Evolutionary conservation across 768 basidiomycete species (phyloP), one percentile per base, ranked within the genome.

Genomic region (Aureoboletus auriporus): DNA sequence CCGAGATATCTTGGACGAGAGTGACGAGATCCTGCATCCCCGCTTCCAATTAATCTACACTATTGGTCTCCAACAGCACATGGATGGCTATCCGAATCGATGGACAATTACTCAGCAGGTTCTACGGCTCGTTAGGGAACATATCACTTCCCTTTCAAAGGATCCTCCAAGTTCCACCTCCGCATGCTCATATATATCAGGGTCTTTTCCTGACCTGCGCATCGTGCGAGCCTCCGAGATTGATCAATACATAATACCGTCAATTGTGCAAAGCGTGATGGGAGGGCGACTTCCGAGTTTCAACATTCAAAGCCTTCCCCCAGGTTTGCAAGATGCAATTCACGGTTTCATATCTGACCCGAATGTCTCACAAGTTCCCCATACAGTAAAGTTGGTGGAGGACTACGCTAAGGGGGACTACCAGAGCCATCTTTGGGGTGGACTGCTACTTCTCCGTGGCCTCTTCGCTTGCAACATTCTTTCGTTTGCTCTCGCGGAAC

Each of bases 1-100:
- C n/a, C 48, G 51, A 5, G 58, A 60, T 41, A 47, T 60, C 13
- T 31, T 60, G 0, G 58, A 60, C 17, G 58, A 60, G 37, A 51
- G 59, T 17, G 58, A 60, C 34, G 59, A 50, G 17, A 42, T 47
- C 33, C 54, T 69, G 54, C 35, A 35, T 8, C 4, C 35, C 14
- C 35, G 35, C 1, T 35, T 35, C 35, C 40, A 42, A 11, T 17
- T 42, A 8, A 42, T 30, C 8, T 42, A 42, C n/a, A 42, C 40
- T 4, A 11, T 42, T 7, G 40, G 42, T n/a, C 30, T 13, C 20
- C 7, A 42, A 8, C 42, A 33, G 13, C 42, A 42, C 4, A 16
- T 42, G 11, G 31, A 42, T 3, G 42, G 42, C 13, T 42, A 20
- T 16, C 42, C 42, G 3, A 30, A 42, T 1, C 17, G 42, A 42